Percentiles rank a stretch among this genome's conserved stretches.
Evolutionary conservation across 345 rosid genomes (phyloP).

Genomic region (Eucalyptus pauciflora): DNA sequence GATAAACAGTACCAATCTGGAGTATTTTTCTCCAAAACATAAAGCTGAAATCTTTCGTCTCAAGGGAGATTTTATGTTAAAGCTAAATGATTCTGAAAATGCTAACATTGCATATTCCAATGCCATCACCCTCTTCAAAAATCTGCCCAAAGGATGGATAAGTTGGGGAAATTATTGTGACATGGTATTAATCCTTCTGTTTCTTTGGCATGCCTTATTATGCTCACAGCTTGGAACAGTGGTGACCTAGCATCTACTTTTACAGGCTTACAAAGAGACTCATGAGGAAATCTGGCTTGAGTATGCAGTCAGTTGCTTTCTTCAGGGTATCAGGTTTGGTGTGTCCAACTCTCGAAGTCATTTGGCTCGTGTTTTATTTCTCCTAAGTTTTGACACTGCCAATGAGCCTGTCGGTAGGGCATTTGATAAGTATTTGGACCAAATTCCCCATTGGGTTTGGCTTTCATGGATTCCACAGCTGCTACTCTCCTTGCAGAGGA

Average conservation of each 20-base stretch:
- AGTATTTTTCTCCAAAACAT: constrained; percentile 79
- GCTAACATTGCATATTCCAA: constrained; percentile 81
- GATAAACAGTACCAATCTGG: constrained; percentile 85
- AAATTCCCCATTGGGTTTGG: constrained; percentile 99
- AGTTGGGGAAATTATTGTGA: constrained; percentile 99
- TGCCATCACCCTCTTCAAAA: constrained; percentile 79
- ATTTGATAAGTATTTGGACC: constrained; percentile 87
- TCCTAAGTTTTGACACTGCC: constrained; percentile 93
- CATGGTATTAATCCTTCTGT: constrained; percentile 42
- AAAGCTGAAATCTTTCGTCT: constrained; percentile 85
- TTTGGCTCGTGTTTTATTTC: constrained; percentile 90
- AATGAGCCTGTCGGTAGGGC: constrained; percentile 92
- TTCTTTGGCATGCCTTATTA: background rate
- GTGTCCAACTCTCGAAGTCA: constrained; percentile 95
- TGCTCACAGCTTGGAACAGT: background rate
- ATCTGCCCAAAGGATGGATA: constrained; percentile 98
- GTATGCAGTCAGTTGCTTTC: constrained; percentile 95
- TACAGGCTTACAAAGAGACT: constrained; percentile 76
- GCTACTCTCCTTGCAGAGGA: constrained; percentile 91
- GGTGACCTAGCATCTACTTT: background rate
- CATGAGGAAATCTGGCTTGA: constrained; percentile 95
- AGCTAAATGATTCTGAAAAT: constrained; percentile 67
- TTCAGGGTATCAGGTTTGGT: constrained; percentile 96
- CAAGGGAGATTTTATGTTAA: constrained; percentile 73
- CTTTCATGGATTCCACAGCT: constrained; percentile 98